phyloP scores from a whole-genome alignment of 2,329 filamentous ascomycete genomes.

The Calonectria ilicicola region DNA sequence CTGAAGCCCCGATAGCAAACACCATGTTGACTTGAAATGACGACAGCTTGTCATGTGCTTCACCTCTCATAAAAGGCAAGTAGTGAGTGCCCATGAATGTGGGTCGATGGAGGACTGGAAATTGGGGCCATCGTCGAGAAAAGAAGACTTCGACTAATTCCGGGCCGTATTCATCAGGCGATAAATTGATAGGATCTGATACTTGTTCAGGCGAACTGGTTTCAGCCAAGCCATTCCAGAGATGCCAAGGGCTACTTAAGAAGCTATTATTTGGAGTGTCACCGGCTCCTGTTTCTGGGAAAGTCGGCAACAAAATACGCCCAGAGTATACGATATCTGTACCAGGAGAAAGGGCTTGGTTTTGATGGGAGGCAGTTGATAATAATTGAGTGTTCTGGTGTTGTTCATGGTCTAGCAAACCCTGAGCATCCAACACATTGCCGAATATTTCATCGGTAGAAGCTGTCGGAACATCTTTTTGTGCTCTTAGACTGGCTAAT shows the following conservation, averaged over 20 bases:
- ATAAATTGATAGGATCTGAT: conserved; percentile 13
- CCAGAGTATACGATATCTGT: conserved; percentile 31
- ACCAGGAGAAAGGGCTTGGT: neutral
- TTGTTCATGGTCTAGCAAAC: neutral
- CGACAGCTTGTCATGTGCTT: conserved; percentile 19
- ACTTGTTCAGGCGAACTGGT: conserved; percentile 29
- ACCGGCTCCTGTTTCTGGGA: conserved; percentile 7
- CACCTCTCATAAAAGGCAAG: conserved; percentile 26
- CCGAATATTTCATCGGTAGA: conserved; percentile 12
- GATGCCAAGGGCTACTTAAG: conserved; percentile 36
- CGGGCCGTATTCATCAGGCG: conserved; percentile 30
- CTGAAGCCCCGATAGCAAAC: conserved; percentile 36
- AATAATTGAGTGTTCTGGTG: neutral
- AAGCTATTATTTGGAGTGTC: conserved; percentile 32
- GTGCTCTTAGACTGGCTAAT: conserved; percentile 29
- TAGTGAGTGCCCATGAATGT: conserved; percentile 38
- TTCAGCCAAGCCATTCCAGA: conserved; percentile 34
- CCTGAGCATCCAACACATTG: neutral
- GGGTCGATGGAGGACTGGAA: conserved; percentile 35
- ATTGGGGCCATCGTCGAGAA: conserved; percentile 37
- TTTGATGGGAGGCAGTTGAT: neutral
- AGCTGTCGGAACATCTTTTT: conserved; percentile 14
- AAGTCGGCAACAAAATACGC: conserved; percentile 37
- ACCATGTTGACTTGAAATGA: conserved; percentile 39
- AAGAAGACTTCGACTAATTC: conserved; percentile 35